Conservation (phyloP, 441 rosid species). For the Croton setiger region DNA sequence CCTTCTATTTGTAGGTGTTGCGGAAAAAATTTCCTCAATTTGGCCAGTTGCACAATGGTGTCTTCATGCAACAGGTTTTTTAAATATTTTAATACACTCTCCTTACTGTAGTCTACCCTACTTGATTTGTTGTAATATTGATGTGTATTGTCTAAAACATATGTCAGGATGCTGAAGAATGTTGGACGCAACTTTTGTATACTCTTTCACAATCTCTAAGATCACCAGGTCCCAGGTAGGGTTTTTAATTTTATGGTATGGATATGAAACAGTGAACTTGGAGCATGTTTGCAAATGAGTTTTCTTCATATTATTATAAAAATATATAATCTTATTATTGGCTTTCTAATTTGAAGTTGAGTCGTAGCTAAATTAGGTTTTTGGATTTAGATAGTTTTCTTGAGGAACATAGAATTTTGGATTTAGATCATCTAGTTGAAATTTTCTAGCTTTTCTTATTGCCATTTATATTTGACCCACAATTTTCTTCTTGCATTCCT, state of each 20-base stretch:
- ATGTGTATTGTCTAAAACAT: conserved; percentile 21
- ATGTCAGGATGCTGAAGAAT: conserved; percentile 91
- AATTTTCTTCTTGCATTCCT: not conserved
- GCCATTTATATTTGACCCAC: not conserved
- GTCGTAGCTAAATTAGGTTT: not conserved
- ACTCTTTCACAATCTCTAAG: conserved; percentile 82
- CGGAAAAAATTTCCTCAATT: conserved; percentile 94
- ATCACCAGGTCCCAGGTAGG: conserved; percentile 52
- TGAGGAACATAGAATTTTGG: conserved; percentile 1
- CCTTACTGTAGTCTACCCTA: conserved; percentile 5
- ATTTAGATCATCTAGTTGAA: conserved; percentile 7
- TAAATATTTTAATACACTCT: not conserved
- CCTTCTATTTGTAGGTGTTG: conserved; percentile 49
- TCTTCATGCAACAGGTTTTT: conserved; percentile 96
- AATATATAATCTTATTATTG: not conserved
- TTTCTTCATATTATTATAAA: not conserved
- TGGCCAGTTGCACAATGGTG: conserved; percentile 88
- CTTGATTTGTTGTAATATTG: conserved; percentile 16
- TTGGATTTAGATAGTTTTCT: not conserved
- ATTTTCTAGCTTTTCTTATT: not conserved
- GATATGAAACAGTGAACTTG: not conserved
- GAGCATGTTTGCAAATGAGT: not conserved
- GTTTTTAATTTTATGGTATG: conserved; percentile 9
- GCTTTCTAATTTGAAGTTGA: not conserved
- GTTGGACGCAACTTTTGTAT: conserved; percentile 90